A percentile compares a stretch with the other conserved stretches of the same genome.
Evolutionary conservation across 2,329 filamentous ascomycete species (phyloP).

Genomic region (Blastomyces parvus): DNA sequence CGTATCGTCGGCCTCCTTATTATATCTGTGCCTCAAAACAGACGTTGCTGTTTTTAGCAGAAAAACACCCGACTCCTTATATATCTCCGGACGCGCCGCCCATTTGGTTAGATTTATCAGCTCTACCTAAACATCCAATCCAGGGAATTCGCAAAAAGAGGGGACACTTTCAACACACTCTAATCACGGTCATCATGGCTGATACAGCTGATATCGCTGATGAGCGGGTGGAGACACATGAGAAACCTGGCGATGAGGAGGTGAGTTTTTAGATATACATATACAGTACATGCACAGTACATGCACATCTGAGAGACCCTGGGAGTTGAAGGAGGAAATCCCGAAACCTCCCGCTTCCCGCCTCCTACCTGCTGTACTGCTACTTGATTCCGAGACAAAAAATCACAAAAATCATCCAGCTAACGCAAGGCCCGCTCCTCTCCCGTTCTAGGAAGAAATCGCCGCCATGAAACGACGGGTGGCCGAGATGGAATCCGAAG

Average conservation of each 20-base stretch:
- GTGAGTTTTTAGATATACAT: slow-evolving; percentile 22
- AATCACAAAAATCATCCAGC: neutral
- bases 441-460: slow-evolving; percentile 59
- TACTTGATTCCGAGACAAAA: too few species aligned
- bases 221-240: slow-evolving; percentile 19
- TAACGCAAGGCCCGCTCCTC: neutral
- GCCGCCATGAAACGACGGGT: slow-evolving; percentile 78
- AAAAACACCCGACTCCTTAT: neutral
- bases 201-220: slow-evolving; percentile 14
- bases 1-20: neutral
- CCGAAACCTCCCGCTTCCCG: too few species aligned
- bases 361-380: too few species aligned
- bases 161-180: neutral
- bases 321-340: neutral
- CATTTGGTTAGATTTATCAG: neutral
- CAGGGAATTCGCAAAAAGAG: neutral
- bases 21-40: neutral
- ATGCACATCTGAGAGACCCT: neutral
- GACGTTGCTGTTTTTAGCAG: neutral
- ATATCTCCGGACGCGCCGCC: neutral
- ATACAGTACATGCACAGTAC: neutral
- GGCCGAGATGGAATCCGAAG: slow-evolving; percentile 85
- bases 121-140: neutral
- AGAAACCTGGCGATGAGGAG: slow-evolving; percentile 39
- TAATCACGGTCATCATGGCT: slow-evolving; percentile 13